Conservation (phyloP, 2,329 filamentous ascomycete genomes). For the Domatiomyces globalis region DNA sequence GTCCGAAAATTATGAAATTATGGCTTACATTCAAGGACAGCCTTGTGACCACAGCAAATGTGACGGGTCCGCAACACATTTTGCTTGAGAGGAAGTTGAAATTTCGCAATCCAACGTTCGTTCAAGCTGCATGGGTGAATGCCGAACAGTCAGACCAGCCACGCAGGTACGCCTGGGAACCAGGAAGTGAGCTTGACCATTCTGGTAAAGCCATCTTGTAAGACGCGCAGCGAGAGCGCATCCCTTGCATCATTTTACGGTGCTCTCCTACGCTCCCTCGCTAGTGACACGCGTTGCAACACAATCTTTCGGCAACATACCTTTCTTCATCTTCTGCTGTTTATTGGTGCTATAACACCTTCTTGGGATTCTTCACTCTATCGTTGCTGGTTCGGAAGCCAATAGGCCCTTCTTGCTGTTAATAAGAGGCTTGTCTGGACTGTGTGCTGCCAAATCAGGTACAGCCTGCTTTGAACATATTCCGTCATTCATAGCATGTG, state of each 20-base stretch:
- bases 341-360: not conserved
- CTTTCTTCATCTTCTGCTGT: not conserved
- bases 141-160: not conserved
- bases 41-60: not conserved
- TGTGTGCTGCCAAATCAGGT: not conserved
- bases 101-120: not conserved
- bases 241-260: slow-evolving; percentile 8
- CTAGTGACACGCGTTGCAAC: not conserved
- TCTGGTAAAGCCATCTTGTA: not conserved
- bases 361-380: not conserved
- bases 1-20: not conserved
- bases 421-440: not conserved
- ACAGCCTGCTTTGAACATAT: not conserved
- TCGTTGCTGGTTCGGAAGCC: not conserved
- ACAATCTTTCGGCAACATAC: not conserved
- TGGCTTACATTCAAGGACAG: not conserved
- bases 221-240: not conserved
- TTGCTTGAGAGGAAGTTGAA: not conserved
- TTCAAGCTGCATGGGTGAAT: not conserved
- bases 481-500: not conserved
- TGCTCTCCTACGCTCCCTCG: slow-evolving; percentile 4
- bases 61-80: not conserved
- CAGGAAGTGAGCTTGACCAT: not conserved
- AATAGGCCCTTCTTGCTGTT: not conserved
- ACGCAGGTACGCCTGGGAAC: slow-evolving; percentile 2